Evolutionary conservation across 140 eudicot species (phyloP).

Genomic region (Oenanthe javanica): DNA sequence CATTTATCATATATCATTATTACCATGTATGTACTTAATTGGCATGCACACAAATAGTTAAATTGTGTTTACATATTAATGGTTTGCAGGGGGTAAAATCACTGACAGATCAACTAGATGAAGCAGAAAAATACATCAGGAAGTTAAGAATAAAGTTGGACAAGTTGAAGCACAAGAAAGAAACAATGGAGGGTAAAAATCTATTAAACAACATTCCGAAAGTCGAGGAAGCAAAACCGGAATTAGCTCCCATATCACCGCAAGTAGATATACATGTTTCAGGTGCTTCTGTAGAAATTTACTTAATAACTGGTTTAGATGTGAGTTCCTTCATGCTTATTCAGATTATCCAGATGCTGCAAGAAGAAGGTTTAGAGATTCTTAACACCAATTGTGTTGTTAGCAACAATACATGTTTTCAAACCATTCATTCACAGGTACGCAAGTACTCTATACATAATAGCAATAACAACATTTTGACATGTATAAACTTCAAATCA

Average conservation of each 20-base stretch:
- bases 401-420: conserved; percentile 31
- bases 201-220: background rate
- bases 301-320: conserved; percentile 48
- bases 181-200: conserved; percentile 16
- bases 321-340: conserved; percentile 52
- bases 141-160: conserved; percentile 42
- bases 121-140: conserved; percentile 68
- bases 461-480: too few relatives aligned
- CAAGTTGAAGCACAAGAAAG: conserved; percentile 52
- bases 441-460: background rate
- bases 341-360: conserved; percentile 44
- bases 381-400: conserved; percentile 44
- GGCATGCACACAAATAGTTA: background rate
- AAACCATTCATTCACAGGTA: conserved; percentile 69
- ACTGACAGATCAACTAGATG: conserved; percentile 66
- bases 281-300: conserved; percentile 36
- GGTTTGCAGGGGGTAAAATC: conserved; percentile 38
- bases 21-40: background rate
- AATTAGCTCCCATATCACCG: conserved; percentile 21
- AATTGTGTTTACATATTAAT: background rate
- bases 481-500: too few relatives aligned
- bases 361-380: conserved; percentile 61
- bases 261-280: conserved; percentile 38
- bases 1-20: background rate
- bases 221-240: background rate